These are phyloP conservation scores for Tetracentron sinense DNA, from an alignment of 164 flowering plant species.

Conservation along the genomic window DNA sequence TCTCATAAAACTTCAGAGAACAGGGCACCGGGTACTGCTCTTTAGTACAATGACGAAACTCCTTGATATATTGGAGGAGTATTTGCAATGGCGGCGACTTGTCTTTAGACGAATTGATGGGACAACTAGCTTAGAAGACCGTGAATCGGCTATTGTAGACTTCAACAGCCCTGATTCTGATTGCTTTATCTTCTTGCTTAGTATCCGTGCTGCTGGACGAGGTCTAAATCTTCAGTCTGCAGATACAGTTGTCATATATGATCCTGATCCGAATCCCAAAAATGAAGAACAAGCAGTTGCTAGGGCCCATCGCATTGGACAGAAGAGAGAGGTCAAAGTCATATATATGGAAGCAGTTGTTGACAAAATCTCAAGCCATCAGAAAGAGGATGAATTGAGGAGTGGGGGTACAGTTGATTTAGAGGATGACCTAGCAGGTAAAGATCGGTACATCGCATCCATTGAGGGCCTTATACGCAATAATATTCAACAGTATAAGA, in stretches of 20 bases:
- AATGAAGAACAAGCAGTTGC: slow-evolving; percentile 99
- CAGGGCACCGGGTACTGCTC: slow-evolving; percentile 93
- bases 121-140: slow-evolving; percentile 92
- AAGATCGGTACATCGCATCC: slow-evolving; percentile 95
- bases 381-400: slow-evolving; percentile 84
- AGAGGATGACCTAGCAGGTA: slow-evolving; percentile 98
- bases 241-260: slow-evolving; percentile 95
- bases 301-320: slow-evolving; percentile 97
- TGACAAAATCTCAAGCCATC: slow-evolving; percentile 78
- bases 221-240: slow-evolving; percentile 98
- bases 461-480: slow-evolving; percentile 94
- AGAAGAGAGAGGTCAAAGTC: slow-evolving; percentile 93
- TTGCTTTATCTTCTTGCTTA: slow-evolving; percentile 92
- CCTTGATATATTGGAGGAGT: slow-evolving; percentile 91
- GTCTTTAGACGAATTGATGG: slow-evolving; percentile 94
- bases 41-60: slow-evolving; percentile 99
- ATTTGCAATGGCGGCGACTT: slow-evolving; percentile 87
- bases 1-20: slow-evolving; percentile 82
- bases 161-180: slow-evolving; percentile 76
- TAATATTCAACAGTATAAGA: slow-evolving; percentile 97
- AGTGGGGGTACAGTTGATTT: slow-evolving; percentile 74
- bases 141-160: slow-evolving; percentile 94
- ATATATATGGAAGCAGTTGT: slow-evolving; percentile 98
- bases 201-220: slow-evolving; percentile 99
- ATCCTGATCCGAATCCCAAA: slow-evolving; percentile 98